Base-by-base conservation (phyloP, 768 basidiomycete species). In the Ramaria sp. region DNA sequence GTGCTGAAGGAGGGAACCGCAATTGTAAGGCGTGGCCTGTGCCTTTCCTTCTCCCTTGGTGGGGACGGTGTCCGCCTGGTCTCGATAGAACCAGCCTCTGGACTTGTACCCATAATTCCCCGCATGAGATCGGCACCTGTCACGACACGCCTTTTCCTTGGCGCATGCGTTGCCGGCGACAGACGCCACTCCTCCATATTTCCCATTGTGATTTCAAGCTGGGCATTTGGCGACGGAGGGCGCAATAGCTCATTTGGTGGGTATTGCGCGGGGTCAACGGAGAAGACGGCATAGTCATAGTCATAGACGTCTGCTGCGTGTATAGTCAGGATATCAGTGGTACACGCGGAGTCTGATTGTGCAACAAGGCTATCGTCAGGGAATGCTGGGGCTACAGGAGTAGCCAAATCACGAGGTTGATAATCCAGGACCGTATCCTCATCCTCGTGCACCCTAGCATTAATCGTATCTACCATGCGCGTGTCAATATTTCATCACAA, bases 91-190 rank as follows among this genome's bases (percentile, higher is more conserved):
- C n/a, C 31, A 17, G 11, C 31, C 38, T 22, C 19, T 15, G 12
- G 50, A 24, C 54, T 5, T 27, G 27, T 10, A n/a, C 33, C 30
- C 20, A n/a, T 3, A 19, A 57, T 34, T 11, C 48, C 46, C 19
- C 47, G 45, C 45, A 57, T 57, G 37, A 57, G 45, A 47, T 57
- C 55, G 27, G 45, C 45, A n/a, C 55, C 55, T 3, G 46, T 57
- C 12, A 49, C 15, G 39, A 42, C 37, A 30, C 31, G 31, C 7
- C 22, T 13, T 34, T 56, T 56, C 48, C 2, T 30, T 27, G 31
- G 11, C 12, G 30, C 39, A 24, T 24, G 33, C 33, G n/a, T 1
- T n/a, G 41, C 19, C 30, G 54, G 33, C 33, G 33, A 12, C 11
- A 43, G 10, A 24, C 10, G 7, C 37, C 6, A 33, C 4, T 15